Evolutionary conservation across 768 basidiomycete genomes (phyloP).

Genomic region (Hygrophorus pudorinus): DNA sequence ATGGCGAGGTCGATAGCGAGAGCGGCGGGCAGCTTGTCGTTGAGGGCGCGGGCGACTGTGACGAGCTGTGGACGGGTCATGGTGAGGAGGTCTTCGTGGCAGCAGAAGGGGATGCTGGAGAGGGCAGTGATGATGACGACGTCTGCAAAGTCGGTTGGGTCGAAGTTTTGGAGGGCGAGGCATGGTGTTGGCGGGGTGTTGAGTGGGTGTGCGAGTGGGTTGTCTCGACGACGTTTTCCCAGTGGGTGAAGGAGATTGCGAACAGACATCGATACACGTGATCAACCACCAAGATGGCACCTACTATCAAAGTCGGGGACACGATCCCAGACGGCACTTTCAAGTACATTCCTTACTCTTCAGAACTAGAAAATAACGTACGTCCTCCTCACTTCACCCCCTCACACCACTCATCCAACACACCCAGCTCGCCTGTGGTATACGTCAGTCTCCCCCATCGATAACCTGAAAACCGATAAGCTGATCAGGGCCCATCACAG

Average conservation of each 20-base stretch:
- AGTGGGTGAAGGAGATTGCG: too few relatives aligned
- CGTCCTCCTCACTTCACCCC: conserved; percentile 14
- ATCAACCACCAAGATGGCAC: too few relatives aligned
- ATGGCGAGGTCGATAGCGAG: conserved; percentile 37
- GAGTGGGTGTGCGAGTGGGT: too few relatives aligned
- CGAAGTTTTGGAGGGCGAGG: conserved; percentile 54
- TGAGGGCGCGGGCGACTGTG: conserved; percentile 42
- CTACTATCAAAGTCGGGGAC: conserved; percentile 41
- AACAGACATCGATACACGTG: too few relatives aligned
- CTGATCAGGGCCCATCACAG: conserved; percentile 20
- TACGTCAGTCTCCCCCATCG: too few relatives aligned
- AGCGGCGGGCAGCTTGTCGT: conserved; percentile 42
- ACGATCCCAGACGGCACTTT: conserved; percentile 37
- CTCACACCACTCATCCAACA: conserved; percentile 4
- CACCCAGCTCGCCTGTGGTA: conserved; percentile 48
- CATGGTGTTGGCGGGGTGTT: too few relatives aligned
- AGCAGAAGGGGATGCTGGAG: conserved; percentile 52
- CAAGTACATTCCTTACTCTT: conserved; percentile 46
- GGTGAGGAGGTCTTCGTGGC: conserved; percentile 60
- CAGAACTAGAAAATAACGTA: conserved; percentile 53
- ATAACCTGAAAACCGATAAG: neutral
- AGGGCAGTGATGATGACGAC: conserved; percentile 58
- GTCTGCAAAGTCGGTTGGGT: conserved; percentile 36
- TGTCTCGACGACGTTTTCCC: too few relatives aligned
- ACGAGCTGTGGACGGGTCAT: conserved; percentile 50